Conservation (phyloP, 352 stramenopile genomes). For the Phytophthora quininea region DNA sequence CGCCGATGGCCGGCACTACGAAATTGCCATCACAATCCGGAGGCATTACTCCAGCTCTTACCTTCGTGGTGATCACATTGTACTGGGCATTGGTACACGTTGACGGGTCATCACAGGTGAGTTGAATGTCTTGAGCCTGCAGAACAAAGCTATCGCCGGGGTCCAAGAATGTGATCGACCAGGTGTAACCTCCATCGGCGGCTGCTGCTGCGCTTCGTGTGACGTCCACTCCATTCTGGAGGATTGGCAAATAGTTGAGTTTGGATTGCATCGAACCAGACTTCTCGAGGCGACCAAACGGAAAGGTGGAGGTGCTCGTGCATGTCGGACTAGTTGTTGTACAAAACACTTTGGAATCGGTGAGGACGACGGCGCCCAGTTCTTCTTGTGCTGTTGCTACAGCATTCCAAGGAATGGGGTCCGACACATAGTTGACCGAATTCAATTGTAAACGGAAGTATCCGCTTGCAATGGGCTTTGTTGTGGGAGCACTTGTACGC, state of each 20-base stretch:
- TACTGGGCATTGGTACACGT: constrained; percentile 41
- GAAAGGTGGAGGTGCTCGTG: constrained; percentile 31
- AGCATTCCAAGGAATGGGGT: constrained; percentile 94
- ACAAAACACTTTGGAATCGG: constrained; percentile 67
- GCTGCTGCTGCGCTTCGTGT: constrained; percentile 54
- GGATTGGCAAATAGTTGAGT: constrained; percentile 49
- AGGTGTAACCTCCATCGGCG: constrained; percentile 73
- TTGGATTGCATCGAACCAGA: constrained; percentile 83
- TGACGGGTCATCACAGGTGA: constrained; percentile 19
- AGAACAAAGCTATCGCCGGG: constrained; percentile 82
- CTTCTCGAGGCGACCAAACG: constrained; percentile 40
- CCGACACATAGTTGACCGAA: constrained; percentile 49
- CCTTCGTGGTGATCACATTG: constrained; percentile 54
- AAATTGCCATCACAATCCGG: constrained; percentile 77
- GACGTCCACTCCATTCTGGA: constrained; percentile 74
- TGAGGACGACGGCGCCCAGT: constrained; percentile 43
- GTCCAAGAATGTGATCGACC: constrained; percentile 93
- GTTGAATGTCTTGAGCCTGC: constrained; percentile 21
- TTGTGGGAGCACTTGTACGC: constrained; percentile 24
- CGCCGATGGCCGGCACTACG: constrained; percentile 68
- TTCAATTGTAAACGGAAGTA: constrained; percentile 64
- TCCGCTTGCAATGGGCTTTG: constrained; percentile 47
- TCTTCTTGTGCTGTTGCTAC: constrained; percentile 88
- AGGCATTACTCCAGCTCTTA: constrained; percentile 78
- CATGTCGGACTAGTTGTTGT: constrained; percentile 39